Evolutionary conservation across 176 grass and related monocot species (phyloP), one percentile per base, ranked within the genome.

Genomic region (Hsuehochloa calcarea): DNA sequence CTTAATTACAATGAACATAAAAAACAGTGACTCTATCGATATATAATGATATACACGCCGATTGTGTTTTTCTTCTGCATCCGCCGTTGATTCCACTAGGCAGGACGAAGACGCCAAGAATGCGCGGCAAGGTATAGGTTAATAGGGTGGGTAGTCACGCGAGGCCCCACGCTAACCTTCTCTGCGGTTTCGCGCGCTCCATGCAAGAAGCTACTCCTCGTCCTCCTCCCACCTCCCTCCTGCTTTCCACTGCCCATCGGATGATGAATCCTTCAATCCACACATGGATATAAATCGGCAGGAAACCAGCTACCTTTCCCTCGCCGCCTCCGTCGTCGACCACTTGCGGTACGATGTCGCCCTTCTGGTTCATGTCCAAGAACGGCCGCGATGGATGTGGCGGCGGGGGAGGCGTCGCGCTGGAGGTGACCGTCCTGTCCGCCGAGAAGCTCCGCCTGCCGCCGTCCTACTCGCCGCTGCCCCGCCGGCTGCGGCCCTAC

Each of bases 361-460:
- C 68, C 34, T 43, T 72, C 65, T 43, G 80, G 62, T 80, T 87
- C 62, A 0, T 69, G 12, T 22, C 52, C 63, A 89, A 84, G 74
- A 78, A 73, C 62, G 82, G 51, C 46, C 55, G 41, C 25, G 6
- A 70, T 69, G 17, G 81, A 85, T 79, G 40, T 54, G 58, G 80
- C 26, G 19, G 9, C 16, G 38, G 74, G 15, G 74, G 60, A 17
- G 74, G 85, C 35, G 70, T 92, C 8, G 81, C 58, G 27, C 91
- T 99, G 22, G 97, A 99, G 88, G 75, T 99, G 40, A 94, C 93
- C 8, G 74, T 99, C 1, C 86, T 99, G 34, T 96, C 93, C 3
- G 93, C 96, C 10, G 93, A 96, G 56, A 87, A 88, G 58, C 86
- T 99, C 11, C 79, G 87, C 45, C 82, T 87, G 5, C 89, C 90